Evolutionary conservation across 768 basidiomycete species (phyloP).

Genomic region (Tricholoma sp.): DNA sequence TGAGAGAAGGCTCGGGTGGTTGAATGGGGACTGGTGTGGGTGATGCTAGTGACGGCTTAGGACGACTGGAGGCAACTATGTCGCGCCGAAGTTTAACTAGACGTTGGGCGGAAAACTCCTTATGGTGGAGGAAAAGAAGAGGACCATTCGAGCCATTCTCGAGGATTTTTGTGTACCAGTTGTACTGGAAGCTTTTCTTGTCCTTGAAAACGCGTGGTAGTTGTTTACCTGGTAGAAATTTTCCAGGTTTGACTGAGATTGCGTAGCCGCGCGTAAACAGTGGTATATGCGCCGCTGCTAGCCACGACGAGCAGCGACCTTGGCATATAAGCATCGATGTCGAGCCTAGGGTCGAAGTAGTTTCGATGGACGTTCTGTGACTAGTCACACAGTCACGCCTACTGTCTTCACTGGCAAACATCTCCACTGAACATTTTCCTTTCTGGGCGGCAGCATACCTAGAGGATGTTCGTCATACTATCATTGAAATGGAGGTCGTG

Average conservation of each 20-base stretch:
- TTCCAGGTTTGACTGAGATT: constrained; percentile 50
- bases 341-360: background rate
- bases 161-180: constrained; percentile 74
- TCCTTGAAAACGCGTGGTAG: constrained; percentile 66
- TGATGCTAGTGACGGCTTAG: constrained; percentile 33
- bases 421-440: background rate
- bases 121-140: constrained; percentile 75
- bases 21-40: constrained; percentile 23
- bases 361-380: constrained; percentile 16
- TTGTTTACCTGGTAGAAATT: constrained; percentile 47
- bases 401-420: too few relatives aligned
- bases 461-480: constrained; percentile 12
- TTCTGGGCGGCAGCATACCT: background rate
- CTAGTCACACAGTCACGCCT: constrained; percentile 8
- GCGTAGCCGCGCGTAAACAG: constrained; percentile 42
- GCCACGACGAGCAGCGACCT: constrained; percentile 25
- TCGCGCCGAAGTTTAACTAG: constrained; percentile 66
- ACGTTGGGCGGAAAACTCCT: constrained; percentile 65
- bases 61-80: constrained; percentile 52
- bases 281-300: constrained; percentile 17
- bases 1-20: constrained; percentile 45
- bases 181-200: constrained; percentile 78
- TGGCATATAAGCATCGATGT: constrained; percentile 13
- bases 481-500: background rate
- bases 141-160: constrained; percentile 50